Percentiles rank a stretch among this genome's conserved stretches.
Conservation (phyloP, 208 protist genomes). For the Trypanosoma platydactyli region DNA sequence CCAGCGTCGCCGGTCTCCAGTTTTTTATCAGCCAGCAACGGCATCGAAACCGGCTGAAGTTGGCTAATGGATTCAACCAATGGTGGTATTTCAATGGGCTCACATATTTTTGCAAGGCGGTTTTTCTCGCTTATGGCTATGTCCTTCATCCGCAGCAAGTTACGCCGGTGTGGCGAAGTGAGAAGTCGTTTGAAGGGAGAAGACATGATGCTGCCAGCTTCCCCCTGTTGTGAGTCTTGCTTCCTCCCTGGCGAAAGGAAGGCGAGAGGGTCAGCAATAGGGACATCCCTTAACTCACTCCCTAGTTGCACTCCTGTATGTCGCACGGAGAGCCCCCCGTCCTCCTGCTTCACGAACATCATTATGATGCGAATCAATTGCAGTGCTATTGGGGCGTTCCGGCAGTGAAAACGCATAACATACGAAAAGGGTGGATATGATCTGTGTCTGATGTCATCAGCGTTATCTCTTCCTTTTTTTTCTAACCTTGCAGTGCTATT, state of each 20-base stretch:
- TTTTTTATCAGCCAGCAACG: not conserved
- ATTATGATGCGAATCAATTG: constrained; percentile 20
- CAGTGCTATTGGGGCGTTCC: constrained; percentile 12
- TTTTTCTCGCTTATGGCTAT: constrained; percentile 16
- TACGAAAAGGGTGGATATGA: constrained; percentile 21
- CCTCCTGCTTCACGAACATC: constrained; percentile 9
- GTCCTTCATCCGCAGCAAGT: constrained; percentile 5
- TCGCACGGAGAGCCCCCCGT: constrained; percentile 4
- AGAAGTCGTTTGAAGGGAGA: constrained; percentile 2
- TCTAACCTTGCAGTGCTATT: not conserved
- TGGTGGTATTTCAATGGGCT: constrained; percentile 10
- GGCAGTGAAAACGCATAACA: constrained; percentile 24
- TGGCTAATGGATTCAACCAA: not conserved
- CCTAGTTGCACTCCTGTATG: not conserved
- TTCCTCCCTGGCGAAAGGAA: not conserved
- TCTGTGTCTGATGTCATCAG: not conserved
- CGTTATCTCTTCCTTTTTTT: too few species aligned
- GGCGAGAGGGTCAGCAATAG: constrained; percentile 7
- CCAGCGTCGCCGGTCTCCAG: not conserved
- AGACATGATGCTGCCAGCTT: not conserved
- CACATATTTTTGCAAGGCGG: not conserved
- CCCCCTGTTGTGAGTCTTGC: not conserved
- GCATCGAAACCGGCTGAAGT: not conserved
- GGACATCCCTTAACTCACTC: not conserved
- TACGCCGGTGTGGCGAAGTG: not conserved